Percentiles rank a stretch among this genome's conserved stretches.
phyloP scores from a whole-genome alignment of 164 flowering plant genomes.

The Malania oleifera region DNA sequence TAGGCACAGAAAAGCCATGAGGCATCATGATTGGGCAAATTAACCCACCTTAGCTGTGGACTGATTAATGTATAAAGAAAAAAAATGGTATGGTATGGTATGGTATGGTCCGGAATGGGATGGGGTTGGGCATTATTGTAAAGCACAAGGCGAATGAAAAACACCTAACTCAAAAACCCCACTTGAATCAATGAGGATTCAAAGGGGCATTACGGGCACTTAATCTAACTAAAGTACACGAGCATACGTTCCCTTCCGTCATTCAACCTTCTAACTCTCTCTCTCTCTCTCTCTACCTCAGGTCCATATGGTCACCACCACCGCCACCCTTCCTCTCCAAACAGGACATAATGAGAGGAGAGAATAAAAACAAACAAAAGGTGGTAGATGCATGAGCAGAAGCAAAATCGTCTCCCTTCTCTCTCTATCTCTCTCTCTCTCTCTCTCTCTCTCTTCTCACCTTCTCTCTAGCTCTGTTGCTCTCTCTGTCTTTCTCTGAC shows the following conservation, averaged over 20 bases:
- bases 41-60: too few species aligned
- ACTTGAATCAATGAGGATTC: too few species aligned
- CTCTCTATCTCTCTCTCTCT: conserved; percentile 10
- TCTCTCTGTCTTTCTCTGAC: conserved; percentile 8
- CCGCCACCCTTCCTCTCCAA: conserved; percentile 15
- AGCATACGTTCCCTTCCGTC: conserved; percentile 16
- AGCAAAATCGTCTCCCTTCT: too few species aligned
- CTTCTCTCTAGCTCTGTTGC: conserved; percentile 9
- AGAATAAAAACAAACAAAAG: conserved; percentile 31
- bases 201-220: conserved; percentile 6
- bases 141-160: too few species aligned
- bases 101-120: too few species aligned
- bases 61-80: too few species aligned
- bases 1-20: too few species aligned
- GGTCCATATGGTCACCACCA: conserved; percentile 12
- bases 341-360: conserved; percentile 12
- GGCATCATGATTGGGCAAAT: too few species aligned
- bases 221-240: conserved; percentile 1
- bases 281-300: conserved; percentile 16
- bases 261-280: conserved; percentile 3
- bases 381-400: conserved; percentile 59
- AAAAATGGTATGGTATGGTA: too few species aligned
- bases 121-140: too few species aligned
- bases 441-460: conserved; percentile 11
- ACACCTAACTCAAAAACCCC: too few species aligned